Evolutionary conservation across 345 rosid genomes (phyloP), one percentile per base, ranked within the genome.

Genomic region (Salix koriyanagi): DNA sequence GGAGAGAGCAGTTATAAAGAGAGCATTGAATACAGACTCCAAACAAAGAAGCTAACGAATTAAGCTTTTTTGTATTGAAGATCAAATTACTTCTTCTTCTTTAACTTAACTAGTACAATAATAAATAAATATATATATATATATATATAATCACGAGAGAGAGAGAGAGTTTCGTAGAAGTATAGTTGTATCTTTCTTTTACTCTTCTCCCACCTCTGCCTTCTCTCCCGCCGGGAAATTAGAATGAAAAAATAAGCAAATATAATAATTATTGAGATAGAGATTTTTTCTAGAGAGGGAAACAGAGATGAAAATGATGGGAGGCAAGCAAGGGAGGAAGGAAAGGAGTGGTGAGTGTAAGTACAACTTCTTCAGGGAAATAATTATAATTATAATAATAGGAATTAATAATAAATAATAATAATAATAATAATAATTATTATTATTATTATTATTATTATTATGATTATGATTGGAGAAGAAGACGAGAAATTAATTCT

Each of bases 161-260:
- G 78, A 81, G 26, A 72, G 42, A 65, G 78, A 81, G 94, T 91
- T 91, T 82, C 97, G 93, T 91, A 89, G 89, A 91, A 91, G 94
- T 82, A 79, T 88, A 84, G 89, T 76, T 74, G 83, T 90, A 83
- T 86, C 80, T 93, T 89, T 84, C 94, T 90, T 91, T 76, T 77
- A 93, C 97, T 90, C 97, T 74, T 91, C 93, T 86, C 84, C 96
- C 87, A 91, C 90, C 92, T 66, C 9, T 23, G 61, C 54, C 52
- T 91, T 36, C 81, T 76, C 91, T 75, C 84, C 87, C 91, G 91
- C 96, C 91, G 94, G 88, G 82, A 90, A 88, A 87, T 88, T 54
- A 83, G 89, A 79, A 64, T 23, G 32, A 42, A 76, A 74, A 32
- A 4, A 13, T 5, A 23, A 75, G 62, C 30, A n/a, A 67, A 32